Base-by-base conservation (phyloP, 768 basidiomycete genomes). In the Lentinula guzmanii region DNA sequence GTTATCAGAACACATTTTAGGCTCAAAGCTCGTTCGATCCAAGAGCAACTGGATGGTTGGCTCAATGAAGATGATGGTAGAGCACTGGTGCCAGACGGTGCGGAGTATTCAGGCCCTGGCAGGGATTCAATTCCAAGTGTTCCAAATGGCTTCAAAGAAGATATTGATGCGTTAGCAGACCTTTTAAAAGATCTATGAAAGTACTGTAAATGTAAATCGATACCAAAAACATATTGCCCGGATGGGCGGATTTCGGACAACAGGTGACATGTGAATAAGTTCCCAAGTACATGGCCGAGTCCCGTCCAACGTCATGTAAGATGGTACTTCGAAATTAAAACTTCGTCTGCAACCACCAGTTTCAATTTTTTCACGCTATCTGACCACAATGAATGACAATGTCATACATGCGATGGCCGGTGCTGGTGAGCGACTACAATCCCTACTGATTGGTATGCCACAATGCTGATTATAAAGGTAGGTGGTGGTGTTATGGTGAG, bases 1-100 rank as follows among this genome's bases (percentile, higher is more conserved):
- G 83, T 96, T 60, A 89, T 98, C 68, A 87, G 83, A 37, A 95
- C 93, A 0, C 95, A 98, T 74, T 98, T 93, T 77, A 82, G 90
- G 16, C 75, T 97, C 61, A 98, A 98, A 69, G 86, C 91, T 1
- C 77, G 76, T 53, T 81, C 82, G 2, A 84, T 98, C 62, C 72
- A 74, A 21, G 70, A 80, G 24, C 94, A 95, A 72, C 77, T 98
- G 46, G 88, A 94, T 66, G 77, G 84, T 61, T 97, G 92, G 92
- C 76, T 91, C 39, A 68, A 71, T 4, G 73, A 82, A 59, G 94
- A 96, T 67, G 94, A 96, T 66, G 90, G 90, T 2, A 82, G 77
- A 64, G 52, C 75, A 5, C 85, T 84, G 2, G 68, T 75, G 1
- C 69, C 74, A 28, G 90, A 91, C 61, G 88, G 86, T 11, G 85